Evolutionary conservation across 768 basidiomycete genomes (phyloP).

Genomic region (Calvatia gigantea): DNA sequence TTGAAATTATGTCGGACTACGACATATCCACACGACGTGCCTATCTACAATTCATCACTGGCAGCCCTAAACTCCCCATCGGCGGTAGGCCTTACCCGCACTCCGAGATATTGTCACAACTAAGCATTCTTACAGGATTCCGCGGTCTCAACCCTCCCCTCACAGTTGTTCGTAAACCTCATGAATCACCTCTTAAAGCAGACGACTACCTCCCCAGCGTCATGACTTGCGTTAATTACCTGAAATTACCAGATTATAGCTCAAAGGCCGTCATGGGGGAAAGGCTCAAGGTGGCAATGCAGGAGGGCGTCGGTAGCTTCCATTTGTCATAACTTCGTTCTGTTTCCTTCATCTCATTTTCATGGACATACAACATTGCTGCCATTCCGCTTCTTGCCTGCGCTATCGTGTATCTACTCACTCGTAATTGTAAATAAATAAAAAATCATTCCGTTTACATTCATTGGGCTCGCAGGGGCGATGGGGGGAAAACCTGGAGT

Average conservation of each 20-base stretch:
- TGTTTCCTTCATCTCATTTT: constrained; percentile 1
- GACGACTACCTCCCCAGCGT: constrained; percentile 96
- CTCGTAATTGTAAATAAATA: constrained; percentile 6
- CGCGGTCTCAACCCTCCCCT: constrained; percentile 89
- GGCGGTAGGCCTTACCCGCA: constrained; percentile 59
- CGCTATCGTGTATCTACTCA: constrained; percentile 1
- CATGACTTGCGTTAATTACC: constrained; percentile 97
- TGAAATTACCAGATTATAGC: constrained; percentile 96
- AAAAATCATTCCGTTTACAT: not conserved
- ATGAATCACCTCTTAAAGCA: constrained; percentile 84
- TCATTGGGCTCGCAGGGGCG: too few relatives aligned
- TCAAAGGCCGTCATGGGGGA: constrained; percentile 80
- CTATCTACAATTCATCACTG: constrained; percentile 95
- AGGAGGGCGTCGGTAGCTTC: constrained; percentile 95
- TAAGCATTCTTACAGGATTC: constrained; percentile 59
- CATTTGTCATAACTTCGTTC: constrained; percentile 74
- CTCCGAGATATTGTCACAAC: not conserved
- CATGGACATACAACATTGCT: constrained; percentile 10
- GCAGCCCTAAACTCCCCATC: constrained; percentile 94
- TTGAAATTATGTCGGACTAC: constrained; percentile 84
- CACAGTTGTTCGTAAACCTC: constrained; percentile 96
- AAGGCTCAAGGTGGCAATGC: constrained; percentile 81
- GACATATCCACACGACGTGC: constrained; percentile 72
- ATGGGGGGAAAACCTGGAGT: too few relatives aligned
- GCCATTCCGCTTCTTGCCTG: constrained; percentile 2